A percentile compares a stretch with the other conserved stretches of the same genome.
These are phyloP conservation scores for Leccinum disarticulatum DNA, from an alignment of 768 basidiomycete genomes.

Conservation along the genomic window DNA sequence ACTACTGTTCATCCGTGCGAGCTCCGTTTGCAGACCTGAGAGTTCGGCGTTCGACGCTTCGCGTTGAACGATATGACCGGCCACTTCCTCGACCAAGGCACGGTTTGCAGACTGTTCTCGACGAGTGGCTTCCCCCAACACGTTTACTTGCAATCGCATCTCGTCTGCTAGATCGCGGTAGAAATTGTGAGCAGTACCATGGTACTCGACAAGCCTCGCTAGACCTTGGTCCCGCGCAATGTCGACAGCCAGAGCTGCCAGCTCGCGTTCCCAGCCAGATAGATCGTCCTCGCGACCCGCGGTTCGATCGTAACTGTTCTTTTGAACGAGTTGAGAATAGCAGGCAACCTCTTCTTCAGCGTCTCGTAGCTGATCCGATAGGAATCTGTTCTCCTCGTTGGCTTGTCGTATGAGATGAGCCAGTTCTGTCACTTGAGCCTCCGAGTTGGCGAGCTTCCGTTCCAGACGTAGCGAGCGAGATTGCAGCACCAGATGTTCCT, in stretches of 20 bases:
- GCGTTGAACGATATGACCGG: slow-evolving; percentile 40
- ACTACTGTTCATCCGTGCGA: slow-evolving; percentile 21
- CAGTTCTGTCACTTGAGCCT: slow-evolving; percentile 65
- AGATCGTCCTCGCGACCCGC: slow-evolving; percentile 1
- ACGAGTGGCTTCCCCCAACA: slow-evolving; percentile 8
- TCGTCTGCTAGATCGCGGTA: slow-evolving; percentile 39
- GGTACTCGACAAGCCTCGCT: slow-evolving; percentile 14
- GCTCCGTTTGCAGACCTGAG: slow-evolving; percentile 40
- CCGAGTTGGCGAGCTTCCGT: slow-evolving; percentile 66
- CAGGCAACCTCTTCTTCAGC: slow-evolving; percentile 17
- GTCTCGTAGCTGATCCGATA: slow-evolving; percentile 30
- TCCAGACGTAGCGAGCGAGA: slow-evolving; percentile 53
- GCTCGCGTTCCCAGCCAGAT: slow-evolving; percentile 19
- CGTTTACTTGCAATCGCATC: slow-evolving; percentile 23
- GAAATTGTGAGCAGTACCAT: slow-evolving; percentile 32
- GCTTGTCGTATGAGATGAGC: slow-evolving; percentile 59
- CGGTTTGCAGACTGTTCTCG: slow-evolving; percentile 21
- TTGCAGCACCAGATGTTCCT: slow-evolving; percentile 39
- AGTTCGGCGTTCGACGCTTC: slow-evolving; percentile 44
- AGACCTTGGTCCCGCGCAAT: slow-evolving; percentile 13
- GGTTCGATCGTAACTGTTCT: slow-evolving; percentile 4
- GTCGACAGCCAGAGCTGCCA: slow-evolving; percentile 18
- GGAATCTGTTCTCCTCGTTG: slow-evolving; percentile 50
- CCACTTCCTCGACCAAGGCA: slow-evolving; percentile 36
- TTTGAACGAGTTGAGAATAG: slow-evolving; percentile 13